Conservation (phyloP, 192 early-diverging fungal species). For the Coemansia pectinata region DNA sequence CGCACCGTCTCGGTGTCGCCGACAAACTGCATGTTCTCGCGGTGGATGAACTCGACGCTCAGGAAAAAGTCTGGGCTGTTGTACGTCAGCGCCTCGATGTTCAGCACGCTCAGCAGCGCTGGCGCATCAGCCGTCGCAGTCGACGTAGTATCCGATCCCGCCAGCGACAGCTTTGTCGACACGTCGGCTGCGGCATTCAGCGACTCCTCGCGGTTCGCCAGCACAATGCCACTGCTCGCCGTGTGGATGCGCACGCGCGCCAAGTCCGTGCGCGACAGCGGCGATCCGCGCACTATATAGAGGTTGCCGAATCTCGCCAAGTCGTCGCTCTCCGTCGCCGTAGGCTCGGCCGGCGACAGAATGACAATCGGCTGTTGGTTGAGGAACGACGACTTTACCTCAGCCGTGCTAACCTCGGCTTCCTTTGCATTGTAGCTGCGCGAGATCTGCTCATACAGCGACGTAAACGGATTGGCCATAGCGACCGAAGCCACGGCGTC, state of each 20-base stretch:
- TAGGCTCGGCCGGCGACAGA: conserved; percentile 56
- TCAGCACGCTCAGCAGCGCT: conserved; percentile 64
- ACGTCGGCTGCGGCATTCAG: conserved; percentile 42
- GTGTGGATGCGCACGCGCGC: conserved; percentile 58
- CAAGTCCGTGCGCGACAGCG: conserved; percentile 62
- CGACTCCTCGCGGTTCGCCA: conserved; percentile 58
- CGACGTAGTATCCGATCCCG: conserved; percentile 49
- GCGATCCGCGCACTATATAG: conserved; percentile 60
- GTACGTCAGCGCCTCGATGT: conserved; percentile 62
- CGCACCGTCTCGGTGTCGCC: conserved; percentile 63
- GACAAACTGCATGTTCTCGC: conserved; percentile 76
- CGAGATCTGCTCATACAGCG: conserved; percentile 54
- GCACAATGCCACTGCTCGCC: conserved; percentile 58
- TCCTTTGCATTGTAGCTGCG: conserved; percentile 36
- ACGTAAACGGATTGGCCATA: conserved; percentile 27
- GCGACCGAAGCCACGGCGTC: background rate
- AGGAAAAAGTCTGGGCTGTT: conserved; percentile 59
- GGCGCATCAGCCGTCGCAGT: conserved; percentile 63
- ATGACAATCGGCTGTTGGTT: conserved; percentile 62
- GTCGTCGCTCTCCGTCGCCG: conserved; percentile 26
- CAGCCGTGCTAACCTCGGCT: background rate
- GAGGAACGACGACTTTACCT: conserved; percentile 21
- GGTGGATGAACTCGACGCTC: conserved; percentile 70
- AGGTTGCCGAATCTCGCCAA: conserved; percentile 59
- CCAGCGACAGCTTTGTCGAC: conserved; percentile 33